Evolutionary conservation across 2,329 filamentous ascomycete genomes (phyloP).

Genomic region (Coleophoma cylindrospora): DNA sequence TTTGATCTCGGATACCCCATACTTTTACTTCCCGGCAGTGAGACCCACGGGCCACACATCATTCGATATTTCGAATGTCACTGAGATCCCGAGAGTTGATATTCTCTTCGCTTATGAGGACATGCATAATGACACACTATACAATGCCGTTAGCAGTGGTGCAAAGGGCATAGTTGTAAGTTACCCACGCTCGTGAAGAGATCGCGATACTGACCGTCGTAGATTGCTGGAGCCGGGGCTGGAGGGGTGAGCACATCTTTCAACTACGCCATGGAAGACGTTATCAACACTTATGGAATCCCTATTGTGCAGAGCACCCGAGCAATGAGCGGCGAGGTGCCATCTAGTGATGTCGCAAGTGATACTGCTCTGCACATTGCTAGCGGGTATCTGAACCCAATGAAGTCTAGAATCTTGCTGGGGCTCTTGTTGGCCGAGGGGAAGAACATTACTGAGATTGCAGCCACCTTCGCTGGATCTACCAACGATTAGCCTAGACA

Average conservation of each 20-base stretch:
- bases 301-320: slow-evolving; percentile 47
- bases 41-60: slow-evolving; percentile 40
- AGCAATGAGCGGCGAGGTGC: slow-evolving; percentile 38
- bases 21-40: slow-evolving; percentile 53
- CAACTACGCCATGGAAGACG: slow-evolving; percentile 32
- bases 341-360: slow-evolving; percentile 4
- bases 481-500: slow-evolving; percentile 1
- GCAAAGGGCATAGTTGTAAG: slow-evolving; percentile 44
- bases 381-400: slow-evolving; percentile 3
- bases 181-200: no score
- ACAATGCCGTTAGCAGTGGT: slow-evolving; percentile 41
- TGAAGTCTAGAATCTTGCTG: slow-evolving; percentile 3
- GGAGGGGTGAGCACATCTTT: slow-evolving; percentile 41
- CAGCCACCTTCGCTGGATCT: slow-evolving; percentile 8
- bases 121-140: slow-evolving; percentile 41
- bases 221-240: slow-evolving; percentile 47
- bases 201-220: no score
- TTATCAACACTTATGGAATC: slow-evolving; percentile 39
- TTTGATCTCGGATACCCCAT: slow-evolving; percentile 51
- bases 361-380: slow-evolving; percentile 20
- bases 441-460: slow-evolving; percentile 15
- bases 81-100: slow-evolving; percentile 46
- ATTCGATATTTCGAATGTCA: slow-evolving; percentile 33
- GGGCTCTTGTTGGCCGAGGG: slow-evolving; percentile 18
- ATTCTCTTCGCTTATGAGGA: slow-evolving; percentile 52